Conservation (phyloP, 768 basidiomycete species). For the Termitomyces sp. region DNA sequence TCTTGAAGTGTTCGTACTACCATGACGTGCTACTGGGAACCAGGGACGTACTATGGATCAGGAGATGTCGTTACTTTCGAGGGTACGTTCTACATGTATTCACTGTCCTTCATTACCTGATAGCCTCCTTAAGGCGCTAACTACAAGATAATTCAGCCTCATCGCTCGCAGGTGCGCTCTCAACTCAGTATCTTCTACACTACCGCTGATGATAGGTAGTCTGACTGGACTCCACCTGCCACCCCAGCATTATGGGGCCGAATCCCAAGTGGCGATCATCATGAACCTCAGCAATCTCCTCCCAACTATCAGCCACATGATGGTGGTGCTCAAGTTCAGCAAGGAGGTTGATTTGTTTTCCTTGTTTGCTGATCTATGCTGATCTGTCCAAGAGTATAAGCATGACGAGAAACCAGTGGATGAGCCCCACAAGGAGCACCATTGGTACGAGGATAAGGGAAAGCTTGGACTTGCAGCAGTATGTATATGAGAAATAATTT, state of each 20-base stretch:
- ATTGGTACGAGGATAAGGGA: constrained; percentile 53
- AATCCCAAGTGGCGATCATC: constrained; percentile 27
- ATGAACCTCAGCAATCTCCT: constrained; percentile 26
- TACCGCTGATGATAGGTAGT: constrained; percentile 29
- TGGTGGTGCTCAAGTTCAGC: constrained; percentile 16
- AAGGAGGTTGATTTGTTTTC: constrained; percentile 2
- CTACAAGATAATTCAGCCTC: constrained; percentile 74
- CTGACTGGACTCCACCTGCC: constrained; percentile 62
- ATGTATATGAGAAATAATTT: constrained; percentile 1
- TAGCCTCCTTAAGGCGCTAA: constrained; percentile 34
- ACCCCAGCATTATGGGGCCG: constrained; percentile 71
- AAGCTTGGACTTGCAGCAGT: constrained; percentile 59
- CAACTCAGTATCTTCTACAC: neutral
- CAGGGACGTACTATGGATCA: constrained; percentile 4
- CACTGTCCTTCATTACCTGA: neutral
- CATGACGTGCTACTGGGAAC: constrained; percentile 13
- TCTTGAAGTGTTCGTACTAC: neutral
- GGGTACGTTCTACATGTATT: constrained; percentile 30
- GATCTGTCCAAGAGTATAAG: constrained; percentile 4
- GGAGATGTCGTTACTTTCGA: constrained; percentile 51
- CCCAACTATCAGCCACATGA: constrained; percentile 21
- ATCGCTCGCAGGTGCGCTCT: constrained; percentile 58
- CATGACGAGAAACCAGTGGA: constrained; percentile 16
- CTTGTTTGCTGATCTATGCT: constrained; percentile 5
- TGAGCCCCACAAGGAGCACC: constrained; percentile 47